Conservation (phyloP, 2,329 filamentous ascomycete genomes). For the Canariomyces notabilis region DNA sequence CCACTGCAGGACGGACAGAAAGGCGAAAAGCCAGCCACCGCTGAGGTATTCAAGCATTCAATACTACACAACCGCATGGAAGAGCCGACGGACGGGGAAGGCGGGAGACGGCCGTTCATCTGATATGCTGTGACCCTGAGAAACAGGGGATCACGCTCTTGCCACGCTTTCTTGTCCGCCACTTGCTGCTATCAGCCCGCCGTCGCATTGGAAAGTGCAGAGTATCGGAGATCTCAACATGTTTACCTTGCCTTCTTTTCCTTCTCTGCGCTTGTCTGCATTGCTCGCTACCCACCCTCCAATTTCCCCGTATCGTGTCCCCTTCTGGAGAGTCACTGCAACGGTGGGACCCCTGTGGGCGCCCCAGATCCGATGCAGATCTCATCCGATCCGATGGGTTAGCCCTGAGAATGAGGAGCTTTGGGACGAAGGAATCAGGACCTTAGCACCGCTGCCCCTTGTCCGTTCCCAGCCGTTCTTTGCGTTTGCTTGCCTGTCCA, state of each 20-base stretch:
- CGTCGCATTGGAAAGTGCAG: constrained; percentile 9
- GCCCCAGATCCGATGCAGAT: no score
- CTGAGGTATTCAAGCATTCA: constrained; percentile 10
- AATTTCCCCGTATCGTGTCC: neutral
- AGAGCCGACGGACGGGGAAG: neutral
- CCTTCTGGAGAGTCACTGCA: constrained; percentile 1
- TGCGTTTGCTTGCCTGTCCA: neutral
- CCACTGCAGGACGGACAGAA: neutral
- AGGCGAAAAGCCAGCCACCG: neutral
- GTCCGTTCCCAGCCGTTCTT: neutral
- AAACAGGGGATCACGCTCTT: constrained; percentile 7
- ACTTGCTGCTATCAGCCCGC: neutral
- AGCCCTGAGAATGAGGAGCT: no score
- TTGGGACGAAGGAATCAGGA: neutral
- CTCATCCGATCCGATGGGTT: no score
- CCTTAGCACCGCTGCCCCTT: no score
- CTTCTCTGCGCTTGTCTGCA: neutral
- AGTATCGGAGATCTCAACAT: constrained; percentile 21
- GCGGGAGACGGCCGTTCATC: neutral
- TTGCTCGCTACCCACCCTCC: neutral
- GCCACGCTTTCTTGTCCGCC: neutral
- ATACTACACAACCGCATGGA: neutral
- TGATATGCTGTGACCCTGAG: constrained; percentile 7
- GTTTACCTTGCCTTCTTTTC: constrained; percentile 5
- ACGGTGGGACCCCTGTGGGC: no score